A percentile compares a stretch with the other conserved stretches of the same genome.
phyloP scores from a whole-genome alignment of 2,329 filamentous ascomycete genomes.

The Xylariaceae sp. region DNA sequence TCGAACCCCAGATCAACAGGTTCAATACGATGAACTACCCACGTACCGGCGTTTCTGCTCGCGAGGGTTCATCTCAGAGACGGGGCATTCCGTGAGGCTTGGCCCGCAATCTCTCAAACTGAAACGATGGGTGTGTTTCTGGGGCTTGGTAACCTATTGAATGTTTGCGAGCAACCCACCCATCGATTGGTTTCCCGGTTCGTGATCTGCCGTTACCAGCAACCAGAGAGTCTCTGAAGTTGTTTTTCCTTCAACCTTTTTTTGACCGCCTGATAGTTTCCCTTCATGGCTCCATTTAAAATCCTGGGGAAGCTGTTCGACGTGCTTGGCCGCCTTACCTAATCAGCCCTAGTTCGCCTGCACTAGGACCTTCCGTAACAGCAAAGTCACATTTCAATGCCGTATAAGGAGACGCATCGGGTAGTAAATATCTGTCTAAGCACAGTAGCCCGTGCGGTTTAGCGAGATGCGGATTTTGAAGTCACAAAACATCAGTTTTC shows the following conservation, averaged over 20 bases:
- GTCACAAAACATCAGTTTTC: too few relatives aligned
- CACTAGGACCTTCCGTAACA: neutral
- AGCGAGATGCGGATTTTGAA: too few relatives aligned
- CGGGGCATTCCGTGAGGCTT: neutral
- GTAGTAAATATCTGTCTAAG: too few relatives aligned
- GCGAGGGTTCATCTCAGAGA: neutral
- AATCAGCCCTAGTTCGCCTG: constrained; percentile 10
- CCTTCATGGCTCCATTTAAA: neutral
- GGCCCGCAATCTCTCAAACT: constrained; percentile 3
- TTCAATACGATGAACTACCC: neutral
- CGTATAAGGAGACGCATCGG: neutral
- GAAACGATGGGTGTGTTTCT: constrained; percentile 11
- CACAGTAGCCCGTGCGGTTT: too few relatives aligned
- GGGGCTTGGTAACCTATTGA: neutral
- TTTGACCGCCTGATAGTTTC: constrained; percentile 12
- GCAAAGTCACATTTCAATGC: neutral
- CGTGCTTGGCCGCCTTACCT: constrained; percentile 12
- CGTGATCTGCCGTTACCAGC: constrained; percentile 11
- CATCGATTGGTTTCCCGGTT: constrained; percentile 4
- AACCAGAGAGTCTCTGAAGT: too few relatives aligned
- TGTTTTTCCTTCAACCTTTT: neutral
- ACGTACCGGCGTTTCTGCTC: neutral
- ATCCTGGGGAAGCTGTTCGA: constrained; percentile 19
- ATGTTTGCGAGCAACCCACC: constrained; percentile 11
- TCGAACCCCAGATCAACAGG: neutral